Evolutionary conservation across 2,329 filamentous ascomycete species (phyloP).

Genomic region (Aurifilum marmelostoma): DNA sequence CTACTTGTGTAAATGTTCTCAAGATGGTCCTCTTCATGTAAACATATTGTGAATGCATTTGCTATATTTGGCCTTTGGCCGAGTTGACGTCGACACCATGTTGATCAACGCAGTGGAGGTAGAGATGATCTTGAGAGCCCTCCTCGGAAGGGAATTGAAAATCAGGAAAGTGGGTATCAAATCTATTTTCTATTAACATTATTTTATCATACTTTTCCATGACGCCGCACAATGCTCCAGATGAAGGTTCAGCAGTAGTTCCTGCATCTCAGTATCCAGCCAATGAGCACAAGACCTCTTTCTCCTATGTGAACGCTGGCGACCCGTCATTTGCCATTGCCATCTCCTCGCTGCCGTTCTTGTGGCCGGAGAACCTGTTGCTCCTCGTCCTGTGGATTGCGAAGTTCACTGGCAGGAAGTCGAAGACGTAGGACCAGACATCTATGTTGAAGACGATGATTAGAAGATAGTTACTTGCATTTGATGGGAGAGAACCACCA

Average conservation of each 20-base stretch:
- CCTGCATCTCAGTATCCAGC: not conserved
- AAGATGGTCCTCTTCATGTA: too few relatives aligned
- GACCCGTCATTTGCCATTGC: conserved; percentile 15
- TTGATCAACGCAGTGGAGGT: too few relatives aligned
- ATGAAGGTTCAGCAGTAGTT: not conserved
- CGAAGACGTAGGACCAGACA: conserved; percentile 22
- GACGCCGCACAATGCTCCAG: not conserved
- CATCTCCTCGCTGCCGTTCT: conserved; percentile 20
- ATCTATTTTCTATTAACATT: not conserved
- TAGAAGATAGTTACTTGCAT: not conserved
- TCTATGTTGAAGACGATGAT: not conserved
- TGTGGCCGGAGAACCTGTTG: conserved; percentile 1
- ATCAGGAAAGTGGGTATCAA: conserved; percentile 6
- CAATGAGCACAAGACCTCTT: too few relatives aligned
- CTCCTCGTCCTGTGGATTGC: not conserved
- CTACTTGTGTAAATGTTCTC: too few relatives aligned
- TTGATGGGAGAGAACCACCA: conserved; percentile 40
- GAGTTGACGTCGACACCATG: too few relatives aligned
- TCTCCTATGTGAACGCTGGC: not conserved
- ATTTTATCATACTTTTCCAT: not conserved
- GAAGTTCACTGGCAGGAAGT: conserved; percentile 21
- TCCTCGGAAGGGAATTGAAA: too few relatives aligned
- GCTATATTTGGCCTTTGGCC: too few relatives aligned
- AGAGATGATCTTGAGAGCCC: too few relatives aligned
- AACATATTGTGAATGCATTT: too few relatives aligned